Percentiles rank a stretch among this genome's conserved stretches.
These are phyloP conservation scores for Russula emetica DNA, from an alignment of 768 basidiomycete genomes.

Conservation along the genomic window DNA sequence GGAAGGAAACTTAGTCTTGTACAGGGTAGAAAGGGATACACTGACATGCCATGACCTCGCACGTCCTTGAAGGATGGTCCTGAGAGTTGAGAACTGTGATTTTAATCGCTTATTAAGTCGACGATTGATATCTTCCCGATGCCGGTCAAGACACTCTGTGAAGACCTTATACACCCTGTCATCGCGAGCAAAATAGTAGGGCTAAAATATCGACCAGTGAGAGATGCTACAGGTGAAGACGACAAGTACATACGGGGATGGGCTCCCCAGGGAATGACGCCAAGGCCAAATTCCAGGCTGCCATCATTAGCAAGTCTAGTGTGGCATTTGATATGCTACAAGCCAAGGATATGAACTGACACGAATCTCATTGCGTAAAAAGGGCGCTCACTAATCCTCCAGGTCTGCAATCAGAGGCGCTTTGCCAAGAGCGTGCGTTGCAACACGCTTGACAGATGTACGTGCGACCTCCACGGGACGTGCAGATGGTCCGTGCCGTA, in stretches of 20 bases:
- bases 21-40: not conserved
- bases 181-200: conserved; percentile 93
- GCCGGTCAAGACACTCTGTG: conserved; percentile 38
- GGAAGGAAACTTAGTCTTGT: conserved; percentile 13
- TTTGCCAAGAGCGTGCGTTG: conserved; percentile 79
- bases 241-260: conserved; percentile 59
- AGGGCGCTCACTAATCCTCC: conserved; percentile 76
- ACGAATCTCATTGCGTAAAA: not conserved
- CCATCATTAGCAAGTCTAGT: conserved; percentile 77
- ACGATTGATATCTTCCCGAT: conserved; percentile 43
- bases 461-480: conserved; percentile 75
- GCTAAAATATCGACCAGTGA: conserved; percentile 34
- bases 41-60: conserved; percentile 27
- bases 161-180: conserved; percentile 78
- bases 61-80: conserved; percentile 19
- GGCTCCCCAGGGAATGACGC: conserved; percentile 55
- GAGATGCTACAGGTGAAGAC: not conserved
- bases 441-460: conserved; percentile 75
- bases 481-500: conserved; percentile 61
- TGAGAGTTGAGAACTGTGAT: conserved; percentile 64
- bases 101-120: conserved; percentile 54
- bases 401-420: conserved; percentile 73
- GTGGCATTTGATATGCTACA: conserved; percentile 83
- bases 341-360: not conserved
- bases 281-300: conserved; percentile 66